These are phyloP conservation scores for Jatropha curcas DNA, from an alignment of 345 rosid species.

Conservation along the genomic window DNA sequence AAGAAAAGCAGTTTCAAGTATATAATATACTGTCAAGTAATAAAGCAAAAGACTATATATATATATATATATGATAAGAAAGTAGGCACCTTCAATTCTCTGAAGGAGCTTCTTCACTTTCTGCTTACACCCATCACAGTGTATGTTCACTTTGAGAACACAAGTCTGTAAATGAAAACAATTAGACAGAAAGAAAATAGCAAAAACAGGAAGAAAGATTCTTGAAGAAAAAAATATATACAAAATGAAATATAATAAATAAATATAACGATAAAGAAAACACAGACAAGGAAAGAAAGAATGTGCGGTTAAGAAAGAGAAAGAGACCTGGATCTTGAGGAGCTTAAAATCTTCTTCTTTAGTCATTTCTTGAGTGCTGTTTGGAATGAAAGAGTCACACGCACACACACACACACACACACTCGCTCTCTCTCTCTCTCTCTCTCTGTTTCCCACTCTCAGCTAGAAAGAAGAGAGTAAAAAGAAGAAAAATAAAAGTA, in stretches of 20 bases:
- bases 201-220: constrained; percentile 14
- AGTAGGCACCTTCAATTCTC: constrained; percentile 69
- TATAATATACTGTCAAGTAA: too few species aligned
- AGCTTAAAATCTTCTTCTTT: constrained; percentile 89
- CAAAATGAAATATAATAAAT: background rate
- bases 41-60: background rate
- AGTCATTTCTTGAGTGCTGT: constrained; percentile 52
- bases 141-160: constrained; percentile 76
- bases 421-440: too few species aligned
- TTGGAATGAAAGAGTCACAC: constrained; percentile 28
- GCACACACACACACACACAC: too few species aligned
- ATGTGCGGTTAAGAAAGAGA: constrained; percentile 19
- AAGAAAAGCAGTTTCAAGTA: too few species aligned
- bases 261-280: background rate
- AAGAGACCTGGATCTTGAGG: constrained; percentile 77
- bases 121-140: constrained; percentile 83
- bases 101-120: constrained; percentile 84
- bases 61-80: background rate
- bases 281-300: constrained; percentile 20
- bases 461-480: background rate
- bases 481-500: background rate
- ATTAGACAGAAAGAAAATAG: constrained; percentile 6
- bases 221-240: constrained; percentile 6
- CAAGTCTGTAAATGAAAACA: constrained; percentile 45
- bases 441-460: background rate